Percentiles rank a stretch among this genome's conserved stretches.
Evolutionary conservation across 371 early-diverging fungal species (phyloP).

Genomic region (Quaeritorhiza haematococci): DNA sequence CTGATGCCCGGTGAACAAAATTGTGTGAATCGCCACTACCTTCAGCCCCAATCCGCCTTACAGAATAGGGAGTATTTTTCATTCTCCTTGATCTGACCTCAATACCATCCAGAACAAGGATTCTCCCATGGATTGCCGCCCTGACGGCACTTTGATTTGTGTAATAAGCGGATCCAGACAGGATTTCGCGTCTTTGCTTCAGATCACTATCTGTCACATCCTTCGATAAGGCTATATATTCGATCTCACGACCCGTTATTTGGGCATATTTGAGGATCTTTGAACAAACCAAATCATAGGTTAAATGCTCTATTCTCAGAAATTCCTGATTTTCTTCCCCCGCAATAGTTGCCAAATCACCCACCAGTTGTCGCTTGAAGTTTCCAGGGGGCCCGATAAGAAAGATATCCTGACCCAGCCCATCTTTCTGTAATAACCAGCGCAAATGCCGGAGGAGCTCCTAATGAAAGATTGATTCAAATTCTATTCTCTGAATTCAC

Average conservation of each 20-base stretch:
- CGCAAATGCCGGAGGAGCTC: constrained; percentile 54
- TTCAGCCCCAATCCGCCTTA: no score
- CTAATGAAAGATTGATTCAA: constrained; percentile 28
- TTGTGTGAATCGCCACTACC: background rate
- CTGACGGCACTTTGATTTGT: constrained; percentile 76
- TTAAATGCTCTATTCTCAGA: background rate
- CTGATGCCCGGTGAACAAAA: constrained; percentile 5
- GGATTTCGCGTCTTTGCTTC: constrained; percentile 78
- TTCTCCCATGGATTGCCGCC: constrained; percentile 75
- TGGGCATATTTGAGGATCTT: constrained; percentile 65
- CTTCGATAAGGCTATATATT: constrained; percentile 72
- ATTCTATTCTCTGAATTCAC: background rate
- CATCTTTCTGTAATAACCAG: constrained; percentile 50
- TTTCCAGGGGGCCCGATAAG: constrained; percentile 76
- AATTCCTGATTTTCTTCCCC: no score
- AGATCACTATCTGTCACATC: constrained; percentile 76
- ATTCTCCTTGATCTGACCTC: no score
- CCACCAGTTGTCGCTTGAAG: constrained; percentile 56
- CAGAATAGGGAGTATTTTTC: no score
- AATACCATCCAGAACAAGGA: constrained; percentile 76
- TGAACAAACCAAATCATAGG: no score
- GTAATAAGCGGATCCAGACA: constrained; percentile 61
- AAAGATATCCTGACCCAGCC: constrained; percentile 77
- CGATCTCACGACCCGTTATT: constrained; percentile 61
- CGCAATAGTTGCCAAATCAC: no score